Percentiles rank a stretch among this genome's conserved stretches.
Conservation (phyloP, 306 rosid species). For the Lablab purpureus region DNA sequence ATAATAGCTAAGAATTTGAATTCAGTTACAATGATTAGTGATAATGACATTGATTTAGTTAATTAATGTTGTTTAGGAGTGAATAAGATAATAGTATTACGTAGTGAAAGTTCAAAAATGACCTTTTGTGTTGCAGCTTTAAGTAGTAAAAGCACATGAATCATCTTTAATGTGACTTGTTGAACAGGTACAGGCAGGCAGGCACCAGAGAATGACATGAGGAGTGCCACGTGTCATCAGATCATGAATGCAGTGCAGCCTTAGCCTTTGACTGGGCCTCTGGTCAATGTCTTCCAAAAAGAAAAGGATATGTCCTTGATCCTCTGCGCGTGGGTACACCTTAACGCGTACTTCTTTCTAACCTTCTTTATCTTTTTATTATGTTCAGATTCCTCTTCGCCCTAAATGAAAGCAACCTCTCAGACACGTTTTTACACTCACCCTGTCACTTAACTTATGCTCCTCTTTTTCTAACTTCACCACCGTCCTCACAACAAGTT, state of each 20-base stretch:
- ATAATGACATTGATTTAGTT: background rate
- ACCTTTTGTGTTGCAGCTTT: background rate
- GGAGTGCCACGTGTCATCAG: slow-evolving; percentile 27
- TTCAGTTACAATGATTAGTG: background rate
- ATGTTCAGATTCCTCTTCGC: background rate
- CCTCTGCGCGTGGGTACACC: slow-evolving; percentile 48
- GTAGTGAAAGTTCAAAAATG: slow-evolving; percentile 10
- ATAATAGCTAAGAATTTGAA: background rate
- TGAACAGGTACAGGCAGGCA: background rate
- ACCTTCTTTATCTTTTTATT: background rate
- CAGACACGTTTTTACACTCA: background rate
- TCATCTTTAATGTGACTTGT: background rate
- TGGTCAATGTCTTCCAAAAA: slow-evolving; percentile 40
- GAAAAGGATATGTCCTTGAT: slow-evolving; percentile 35
- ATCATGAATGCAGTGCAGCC: background rate
- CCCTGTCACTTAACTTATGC: too few species aligned
- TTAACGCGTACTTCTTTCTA: slow-evolving; percentile 11
- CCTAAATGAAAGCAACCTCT: slow-evolving; percentile 37
- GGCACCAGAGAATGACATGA: too few species aligned
- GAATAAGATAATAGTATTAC: background rate
- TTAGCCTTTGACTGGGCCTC: slow-evolving; percentile 29
- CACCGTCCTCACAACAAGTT: too few species aligned
- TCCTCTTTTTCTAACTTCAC: too few species aligned
- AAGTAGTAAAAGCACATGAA: slow-evolving; percentile 19
- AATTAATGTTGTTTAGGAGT: background rate